Conservation (phyloP, 2,329 filamentous ascomycete species). For the Capronia americana region DNA sequence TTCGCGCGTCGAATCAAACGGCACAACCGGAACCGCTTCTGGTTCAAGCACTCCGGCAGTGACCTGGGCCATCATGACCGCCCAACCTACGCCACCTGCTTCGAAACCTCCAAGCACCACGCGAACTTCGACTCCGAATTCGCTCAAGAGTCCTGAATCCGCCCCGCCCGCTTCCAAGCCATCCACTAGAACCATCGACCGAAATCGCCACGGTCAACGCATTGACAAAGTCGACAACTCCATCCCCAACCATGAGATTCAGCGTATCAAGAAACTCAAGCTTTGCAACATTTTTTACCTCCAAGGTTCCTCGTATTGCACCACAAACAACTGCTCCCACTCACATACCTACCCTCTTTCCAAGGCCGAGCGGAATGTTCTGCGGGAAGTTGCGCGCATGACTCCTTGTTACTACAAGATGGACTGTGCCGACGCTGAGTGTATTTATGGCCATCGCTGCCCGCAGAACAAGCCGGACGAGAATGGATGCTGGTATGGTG, state of each 20-base stretch:
- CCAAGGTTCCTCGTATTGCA: conserved; percentile 59
- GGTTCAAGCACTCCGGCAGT: conserved; percentile 42
- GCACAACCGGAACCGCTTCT: conserved; percentile 48
- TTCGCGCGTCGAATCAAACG: conserved; percentile 48
- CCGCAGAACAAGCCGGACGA: conserved; percentile 60
- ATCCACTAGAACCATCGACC: conserved; percentile 53
- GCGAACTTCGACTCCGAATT: conserved; percentile 43
- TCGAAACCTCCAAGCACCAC: conserved; percentile 34
- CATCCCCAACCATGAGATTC: conserved; percentile 62
- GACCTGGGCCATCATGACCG: conserved; percentile 47
- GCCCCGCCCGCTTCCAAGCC: conserved; percentile 48
- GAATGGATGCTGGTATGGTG: conserved; percentile 64
- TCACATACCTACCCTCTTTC: conserved; percentile 60
- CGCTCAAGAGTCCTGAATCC: conserved; percentile 49
- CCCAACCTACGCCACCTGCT: conserved; percentile 32
- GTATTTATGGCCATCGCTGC: conserved; percentile 70
- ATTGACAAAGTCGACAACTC: conserved; percentile 60
- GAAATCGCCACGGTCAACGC: conserved; percentile 66
- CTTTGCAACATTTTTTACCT: conserved; percentile 68
- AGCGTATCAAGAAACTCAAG: conserved; percentile 67
- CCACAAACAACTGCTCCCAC: conserved; percentile 64
- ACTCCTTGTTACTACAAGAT: conserved; percentile 65
- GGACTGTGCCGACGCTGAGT: conserved; percentile 64
- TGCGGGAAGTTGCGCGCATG: conserved; percentile 67
- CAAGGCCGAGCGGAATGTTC: conserved; percentile 59